phyloP scores from a whole-genome alignment of 441 rosid species.

The Breynia disticha region DNA sequence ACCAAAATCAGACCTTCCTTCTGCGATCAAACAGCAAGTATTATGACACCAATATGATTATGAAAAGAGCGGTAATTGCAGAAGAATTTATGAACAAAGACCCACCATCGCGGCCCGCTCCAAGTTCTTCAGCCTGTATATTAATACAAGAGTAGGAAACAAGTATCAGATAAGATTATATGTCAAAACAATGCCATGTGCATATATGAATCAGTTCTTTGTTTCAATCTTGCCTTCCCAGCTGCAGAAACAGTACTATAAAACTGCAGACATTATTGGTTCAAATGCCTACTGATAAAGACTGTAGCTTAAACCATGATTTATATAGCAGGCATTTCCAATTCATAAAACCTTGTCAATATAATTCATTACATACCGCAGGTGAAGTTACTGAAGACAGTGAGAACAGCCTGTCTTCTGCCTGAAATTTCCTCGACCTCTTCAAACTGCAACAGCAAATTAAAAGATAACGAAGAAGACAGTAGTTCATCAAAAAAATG shows the following conservation, averaged over 20 bases:
- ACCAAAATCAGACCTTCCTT: constrained; percentile 29
- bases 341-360: too few species aligned
- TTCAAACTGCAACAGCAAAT: constrained; percentile 47
- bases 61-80: not conserved
- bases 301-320: too few species aligned
- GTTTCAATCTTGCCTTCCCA: too few species aligned
- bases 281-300: not conserved
- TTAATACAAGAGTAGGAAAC: constrained; percentile 18
- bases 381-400: constrained; percentile 90
- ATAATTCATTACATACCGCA: constrained; percentile 44
- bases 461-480: too few species aligned
- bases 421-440: constrained; percentile 91
- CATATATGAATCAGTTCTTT: too few species aligned
- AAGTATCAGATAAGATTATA: constrained; percentile 3
- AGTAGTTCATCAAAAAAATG: not conserved
- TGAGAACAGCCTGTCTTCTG: constrained; percentile 91
- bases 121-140: constrained; percentile 37
- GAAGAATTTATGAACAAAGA: not conserved
- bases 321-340: too few species aligned
- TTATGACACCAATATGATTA: not conserved
- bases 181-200: constrained; percentile 5
- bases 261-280: not conserved
- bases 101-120: constrained; percentile 26
- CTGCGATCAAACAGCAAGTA: constrained; percentile 14
- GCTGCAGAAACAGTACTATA: not conserved